Base-by-base conservation (phyloP, 345 rosid genomes). In the Microthlaspi erraticum region DNA sequence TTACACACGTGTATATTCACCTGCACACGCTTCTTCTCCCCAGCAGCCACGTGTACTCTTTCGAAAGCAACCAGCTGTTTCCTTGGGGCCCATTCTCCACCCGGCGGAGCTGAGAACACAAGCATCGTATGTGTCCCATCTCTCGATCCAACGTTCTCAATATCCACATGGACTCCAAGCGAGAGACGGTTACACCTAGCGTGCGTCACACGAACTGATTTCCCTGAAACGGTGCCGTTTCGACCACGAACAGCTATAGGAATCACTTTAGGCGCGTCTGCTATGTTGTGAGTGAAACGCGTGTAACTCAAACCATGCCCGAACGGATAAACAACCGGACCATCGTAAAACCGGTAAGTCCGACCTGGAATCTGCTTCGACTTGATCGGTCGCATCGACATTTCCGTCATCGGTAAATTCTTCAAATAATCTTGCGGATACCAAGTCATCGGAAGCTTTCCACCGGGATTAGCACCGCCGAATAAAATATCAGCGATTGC, bases 371-470 rank as follows among this genome's bases (percentile, higher is more conserved):
- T 84, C 49, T 70, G 78, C 41, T 80, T 81, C 1, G 84, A 78
- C 16, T 69, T 74, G 41, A 79, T 74, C 6, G 97, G 68, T 37
- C 97, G 73, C 97, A 91, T 93, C 2, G 85, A 82, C 98, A 92
- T 90, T 49, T 85, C 83, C 7, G 96, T 91, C 98, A 93, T 93
- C 1, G 96, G 91, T 7, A 93, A 76, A 58, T 85, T 81, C 8
- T 73, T 33, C 2, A 86, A 49, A 60, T 90, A 93, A 0, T 83
- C 90, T 58, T 89, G 87, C 4, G 95, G 97, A 66, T 94, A 91
- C 95, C 96, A 91, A 3, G 99, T 94, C 88, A 91, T 77, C 2
- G 99, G 99, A 29, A 94, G 64, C 64, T 85, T 91, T 1, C 99
- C 99, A 42, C 90, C 91, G 60, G 98, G 97, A 63, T 91, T 93